Percentiles rank a stretch among this genome's conserved stretches.
Conservation (phyloP, 2,329 filamentous ascomycete genomes). For the Aschersonia sp. region DNA sequence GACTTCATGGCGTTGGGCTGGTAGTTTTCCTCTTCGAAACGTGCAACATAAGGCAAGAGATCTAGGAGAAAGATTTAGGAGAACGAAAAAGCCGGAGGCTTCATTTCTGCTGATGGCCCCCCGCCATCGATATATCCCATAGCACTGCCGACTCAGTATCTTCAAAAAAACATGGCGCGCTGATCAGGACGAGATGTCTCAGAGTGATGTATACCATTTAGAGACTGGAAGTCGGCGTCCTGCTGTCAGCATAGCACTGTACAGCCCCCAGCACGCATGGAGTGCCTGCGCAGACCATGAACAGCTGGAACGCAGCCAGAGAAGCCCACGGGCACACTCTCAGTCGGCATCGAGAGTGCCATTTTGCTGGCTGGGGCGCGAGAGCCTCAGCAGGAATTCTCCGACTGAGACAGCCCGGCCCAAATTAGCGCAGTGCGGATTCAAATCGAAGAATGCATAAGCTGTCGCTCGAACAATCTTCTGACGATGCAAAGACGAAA, state of each 20-base stretch:
- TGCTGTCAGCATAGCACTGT: background rate
- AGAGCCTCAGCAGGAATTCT: background rate
- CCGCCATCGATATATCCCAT: background rate
- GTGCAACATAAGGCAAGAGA: background rate
- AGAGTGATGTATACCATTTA: background rate
- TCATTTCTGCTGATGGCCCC: background rate
- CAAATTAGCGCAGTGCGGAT: background rate
- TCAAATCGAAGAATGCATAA: background rate
- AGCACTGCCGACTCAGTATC: background rate
- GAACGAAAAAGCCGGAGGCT: background rate
- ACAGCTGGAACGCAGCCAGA: background rate
- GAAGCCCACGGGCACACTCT: background rate
- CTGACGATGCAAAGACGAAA: background rate
- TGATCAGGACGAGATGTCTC: background rate
- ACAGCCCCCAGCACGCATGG: background rate
- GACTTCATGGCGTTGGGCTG: constrained; percentile 1
- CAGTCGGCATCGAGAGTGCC: too few relatives aligned
- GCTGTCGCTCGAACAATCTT: background rate
- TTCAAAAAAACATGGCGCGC: background rate
- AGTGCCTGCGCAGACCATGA: background rate
- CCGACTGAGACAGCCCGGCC: background rate
- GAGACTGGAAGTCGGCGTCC: background rate
- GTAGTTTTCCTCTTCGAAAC: background rate
- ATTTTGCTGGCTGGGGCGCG: background rate
- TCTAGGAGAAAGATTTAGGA: background rate